Percentiles rank a stretch among this genome's conserved stretches.
These are phyloP conservation scores for Linum trigynum DNA, from an alignment of 345 rosid genomes.

Conservation along the genomic window DNA sequence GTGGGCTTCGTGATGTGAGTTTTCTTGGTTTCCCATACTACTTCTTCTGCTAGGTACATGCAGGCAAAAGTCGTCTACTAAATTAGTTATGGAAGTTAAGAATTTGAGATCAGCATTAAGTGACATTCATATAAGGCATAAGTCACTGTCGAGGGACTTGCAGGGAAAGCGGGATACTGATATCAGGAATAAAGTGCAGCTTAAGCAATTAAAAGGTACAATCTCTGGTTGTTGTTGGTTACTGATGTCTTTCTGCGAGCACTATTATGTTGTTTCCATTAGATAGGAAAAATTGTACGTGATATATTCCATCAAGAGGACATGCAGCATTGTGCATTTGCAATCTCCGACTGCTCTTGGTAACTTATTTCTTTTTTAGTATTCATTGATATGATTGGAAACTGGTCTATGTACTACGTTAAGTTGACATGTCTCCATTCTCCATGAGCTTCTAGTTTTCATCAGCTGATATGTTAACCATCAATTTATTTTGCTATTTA, in stretches of 20 bases:
- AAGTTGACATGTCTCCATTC: no score
- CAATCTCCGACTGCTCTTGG: no score
- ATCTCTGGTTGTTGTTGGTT: background rate
- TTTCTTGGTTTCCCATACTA: slow-evolving; percentile 16
- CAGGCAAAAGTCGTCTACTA: slow-evolving; percentile 33
- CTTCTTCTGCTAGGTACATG: slow-evolving; percentile 43
- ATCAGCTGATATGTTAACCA: background rate
- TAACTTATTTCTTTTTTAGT: no score
- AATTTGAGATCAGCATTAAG: slow-evolving; percentile 48
- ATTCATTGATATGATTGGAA: no score
- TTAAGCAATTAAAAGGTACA: slow-evolving; percentile 61
- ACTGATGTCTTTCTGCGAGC: background rate
- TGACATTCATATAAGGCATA: slow-evolving; percentile 68
- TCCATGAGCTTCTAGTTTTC: background rate
- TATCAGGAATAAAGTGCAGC: slow-evolving; percentile 62
- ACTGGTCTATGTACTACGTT: no score
- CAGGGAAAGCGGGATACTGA: slow-evolving; percentile 46
- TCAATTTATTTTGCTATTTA: background rate
- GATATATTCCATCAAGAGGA: background rate
- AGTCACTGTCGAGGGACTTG: slow-evolving; percentile 48
- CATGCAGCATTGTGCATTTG: background rate
- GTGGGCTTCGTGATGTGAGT: slow-evolving; percentile 7
- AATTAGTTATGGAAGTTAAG: slow-evolving; percentile 49
- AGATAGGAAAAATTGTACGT: background rate
- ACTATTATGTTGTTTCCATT: background rate